phyloP scores from a whole-genome alignment of 495 filamentous ascomycete species.

The Xylaria palmicola region DNA sequence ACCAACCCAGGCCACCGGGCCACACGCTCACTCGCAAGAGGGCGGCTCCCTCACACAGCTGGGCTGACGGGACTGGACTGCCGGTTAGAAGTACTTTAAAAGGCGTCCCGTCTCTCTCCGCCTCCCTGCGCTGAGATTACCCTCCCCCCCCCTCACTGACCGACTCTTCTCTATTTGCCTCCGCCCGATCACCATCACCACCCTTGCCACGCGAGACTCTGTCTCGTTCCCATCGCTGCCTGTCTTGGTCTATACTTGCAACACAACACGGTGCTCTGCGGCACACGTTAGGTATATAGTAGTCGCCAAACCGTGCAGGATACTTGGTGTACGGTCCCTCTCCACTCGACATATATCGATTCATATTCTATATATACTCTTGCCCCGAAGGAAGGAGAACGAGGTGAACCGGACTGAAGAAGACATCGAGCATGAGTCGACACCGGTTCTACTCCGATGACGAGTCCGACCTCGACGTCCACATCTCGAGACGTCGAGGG shows the following conservation, averaged over 20 bases:
- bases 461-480: constrained; percentile 48
- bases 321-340: background rate
- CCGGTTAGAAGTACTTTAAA: background rate
- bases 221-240: background rate
- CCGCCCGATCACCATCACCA: background rate
- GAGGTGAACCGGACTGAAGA: no score
- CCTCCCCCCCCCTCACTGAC: background rate
- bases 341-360: background rate
- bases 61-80: background rate
- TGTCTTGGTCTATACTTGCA: no score
- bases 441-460: constrained; percentile 28
- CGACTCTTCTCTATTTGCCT: background rate
- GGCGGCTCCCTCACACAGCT: background rate
- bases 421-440: constrained; percentile 5
- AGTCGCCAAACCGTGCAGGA: background rate
- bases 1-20: constrained; percentile 5
- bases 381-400: background rate
- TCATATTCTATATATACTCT: no score
- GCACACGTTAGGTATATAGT: background rate
- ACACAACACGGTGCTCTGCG: no score
- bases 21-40: background rate
- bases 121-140: constrained; percentile 6
- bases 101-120: constrained; percentile 1
- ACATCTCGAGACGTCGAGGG: constrained; percentile 30
- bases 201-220: background rate